Evolutionary conservation across 352 stramenopile species (phyloP), one percentile per base, ranked within the genome.

Genomic region (Phytopythium boreale): DNA sequence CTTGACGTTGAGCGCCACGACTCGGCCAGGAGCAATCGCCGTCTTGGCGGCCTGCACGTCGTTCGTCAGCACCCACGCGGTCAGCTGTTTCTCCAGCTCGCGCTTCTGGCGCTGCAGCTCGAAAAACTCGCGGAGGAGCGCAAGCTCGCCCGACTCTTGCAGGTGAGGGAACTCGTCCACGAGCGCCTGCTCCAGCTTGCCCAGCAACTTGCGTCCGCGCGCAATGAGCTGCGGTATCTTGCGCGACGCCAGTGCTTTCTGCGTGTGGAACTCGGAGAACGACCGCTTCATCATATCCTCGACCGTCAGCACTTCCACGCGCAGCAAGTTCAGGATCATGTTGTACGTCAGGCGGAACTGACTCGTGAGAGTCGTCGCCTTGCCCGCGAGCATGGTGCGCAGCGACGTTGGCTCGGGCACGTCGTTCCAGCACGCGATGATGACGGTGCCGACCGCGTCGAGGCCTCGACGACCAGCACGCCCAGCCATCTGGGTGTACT

Each of bases 261-360:
- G 95, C 12, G 92, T 97, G 50, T 96, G 93, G 72, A 98, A 98
- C 72, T 99, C 93, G 24, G 93, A 97, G 64, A 98, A 99, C 11
- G 86, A 97, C n/a, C 92, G 80, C 74, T 98, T 99, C 74, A 99
- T 98, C 96, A 99, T 99, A 61, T 97, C 91, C 67, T 96, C 88
- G 36, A 98, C 83, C 2, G 79, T 96, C 44, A 97, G 66, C 19
- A 92, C 87, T 50, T 95, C 87, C 46, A 95, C 87, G 43, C 97
- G 91, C 29, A 99, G 75, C 17, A 99, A 71, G 73, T 98, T 99
- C 61, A 99, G 76, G 63, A 99, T 98, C 97, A 99, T 99, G 61
- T 97, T 98, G 76, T 98, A 99, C n/a, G 95, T 98, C 60, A 99
- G 74, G 10, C 97, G 85, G 80, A 99, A 99, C 77, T 98, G 95